A percentile compares a stretch with the other conserved stretches of the same genome.
Evolutionary conservation across 1,284 basidiomycete species (phyloP).

Genomic region (Rhodotorula sp.): DNA sequence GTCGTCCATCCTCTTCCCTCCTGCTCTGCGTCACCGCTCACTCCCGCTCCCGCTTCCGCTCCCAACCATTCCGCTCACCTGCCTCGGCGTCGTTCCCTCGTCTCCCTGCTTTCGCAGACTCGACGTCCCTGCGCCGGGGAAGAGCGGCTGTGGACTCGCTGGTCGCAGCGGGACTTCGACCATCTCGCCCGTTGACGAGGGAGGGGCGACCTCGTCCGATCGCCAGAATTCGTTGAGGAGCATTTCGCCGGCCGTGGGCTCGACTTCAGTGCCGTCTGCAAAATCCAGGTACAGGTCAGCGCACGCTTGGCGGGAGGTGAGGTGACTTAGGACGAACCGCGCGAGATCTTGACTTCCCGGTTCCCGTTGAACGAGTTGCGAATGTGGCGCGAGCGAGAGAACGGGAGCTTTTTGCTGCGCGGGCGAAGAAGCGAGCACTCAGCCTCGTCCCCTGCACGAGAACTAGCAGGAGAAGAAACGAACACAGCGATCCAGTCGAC

Average conservation of each 20-base stretch:
- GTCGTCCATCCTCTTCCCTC: too few species aligned
- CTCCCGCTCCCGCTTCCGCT: background rate
- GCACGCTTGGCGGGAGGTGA: background rate
- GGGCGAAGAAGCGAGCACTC: too few species aligned
- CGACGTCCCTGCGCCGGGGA: too few species aligned
- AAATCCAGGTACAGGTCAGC: too few species aligned
- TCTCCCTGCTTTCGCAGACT: background rate
- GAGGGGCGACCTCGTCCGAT: background rate
- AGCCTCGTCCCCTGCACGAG: background rate
- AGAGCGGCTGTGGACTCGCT: background rate
- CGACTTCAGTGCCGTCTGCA: conserved; percentile 40
- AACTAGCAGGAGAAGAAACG: background rate
- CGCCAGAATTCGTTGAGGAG: conserved; percentile 30
- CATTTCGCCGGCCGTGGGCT: conserved; percentile 40
- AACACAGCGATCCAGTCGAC: conserved; percentile 72
- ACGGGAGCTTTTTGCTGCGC: conserved; percentile 23
- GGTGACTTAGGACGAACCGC: conserved; percentile 31
- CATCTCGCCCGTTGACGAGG: background rate
- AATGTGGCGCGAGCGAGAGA: conserved; percentile 38
- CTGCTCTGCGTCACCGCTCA: too few species aligned
- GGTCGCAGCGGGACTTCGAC: conserved; percentile 4
- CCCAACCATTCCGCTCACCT: background rate
- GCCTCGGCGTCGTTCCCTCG: background rate
- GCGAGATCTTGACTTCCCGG: conserved; percentile 46
- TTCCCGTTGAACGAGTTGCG: conserved; percentile 45